A percentile compares a stretch with the other conserved stretches of the same genome.
Evolutionary conservation across 2,329 filamentous ascomycete species (phyloP).

Genomic region (Teratosphaeria zuluensis): DNA sequence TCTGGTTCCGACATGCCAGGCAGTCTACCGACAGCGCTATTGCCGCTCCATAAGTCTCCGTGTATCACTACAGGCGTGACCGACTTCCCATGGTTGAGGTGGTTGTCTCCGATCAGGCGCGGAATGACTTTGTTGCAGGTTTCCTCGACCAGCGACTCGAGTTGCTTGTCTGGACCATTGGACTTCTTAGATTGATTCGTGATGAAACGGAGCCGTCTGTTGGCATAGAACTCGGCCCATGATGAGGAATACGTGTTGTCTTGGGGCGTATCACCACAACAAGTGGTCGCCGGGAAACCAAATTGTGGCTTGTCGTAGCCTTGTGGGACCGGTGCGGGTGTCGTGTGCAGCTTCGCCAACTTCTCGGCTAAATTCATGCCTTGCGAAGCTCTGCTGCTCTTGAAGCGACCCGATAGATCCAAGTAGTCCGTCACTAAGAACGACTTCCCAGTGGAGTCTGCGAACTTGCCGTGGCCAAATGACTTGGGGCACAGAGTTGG

Average conservation of each 20-base stretch:
- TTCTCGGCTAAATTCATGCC: constrained; percentile 59
- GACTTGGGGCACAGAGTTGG: constrained; percentile 68
- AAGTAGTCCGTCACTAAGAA: constrained; percentile 71
- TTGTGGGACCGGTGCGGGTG: constrained; percentile 56
- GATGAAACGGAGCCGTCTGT: constrained; percentile 62
- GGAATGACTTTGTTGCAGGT: constrained; percentile 61
- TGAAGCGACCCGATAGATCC: constrained; percentile 41
- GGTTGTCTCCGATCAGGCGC: constrained; percentile 58
- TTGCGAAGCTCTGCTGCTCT: constrained; percentile 18
- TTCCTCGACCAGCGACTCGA: constrained; percentile 55
- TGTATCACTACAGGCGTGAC: constrained; percentile 75
- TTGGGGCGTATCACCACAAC: constrained; percentile 76
- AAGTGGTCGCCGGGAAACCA: constrained; percentile 76
- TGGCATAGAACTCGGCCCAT: constrained; percentile 81
- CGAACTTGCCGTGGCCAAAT: constrained; percentile 58
- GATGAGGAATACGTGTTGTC: constrained; percentile 62
- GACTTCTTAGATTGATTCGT: constrained; percentile 46
- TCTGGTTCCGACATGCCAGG: constrained; percentile 46
- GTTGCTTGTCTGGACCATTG: constrained; percentile 55
- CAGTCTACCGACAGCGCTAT: constrained; percentile 60
- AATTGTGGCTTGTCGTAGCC: constrained; percentile 55
- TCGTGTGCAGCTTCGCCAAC: constrained; percentile 68
- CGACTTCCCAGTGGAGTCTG: constrained; percentile 37
- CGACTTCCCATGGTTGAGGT: constrained; percentile 50
- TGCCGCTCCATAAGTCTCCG: constrained; percentile 90